Base-by-base conservation (phyloP, 768 basidiomycete species). In the Suillus placidus region DNA sequence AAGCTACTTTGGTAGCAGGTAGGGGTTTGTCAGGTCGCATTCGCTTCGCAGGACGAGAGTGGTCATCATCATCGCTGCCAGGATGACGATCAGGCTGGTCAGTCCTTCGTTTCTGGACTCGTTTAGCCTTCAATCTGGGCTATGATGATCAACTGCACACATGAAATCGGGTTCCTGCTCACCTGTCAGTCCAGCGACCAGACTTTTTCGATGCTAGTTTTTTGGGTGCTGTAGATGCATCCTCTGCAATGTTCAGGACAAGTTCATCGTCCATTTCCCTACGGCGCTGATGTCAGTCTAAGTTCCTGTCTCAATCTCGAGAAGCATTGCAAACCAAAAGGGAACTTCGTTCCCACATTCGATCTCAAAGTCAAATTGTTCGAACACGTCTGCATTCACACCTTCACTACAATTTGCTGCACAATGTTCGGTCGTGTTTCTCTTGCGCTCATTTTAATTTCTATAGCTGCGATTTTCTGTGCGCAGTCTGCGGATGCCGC, bases 181-280 rank as follows among this genome's bases (percentile, higher is more conserved):
- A 91, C 92, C 94, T 85, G 73, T 92, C 90, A 14, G 88, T 91
- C 90, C 91, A 92, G 77, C 89, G 81, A 14, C 89, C 88, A 30
- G 87, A 87, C 71, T 88, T 90, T 66, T 83, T 84, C 14, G 66
- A 70, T 0, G 54, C 58, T 5, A 65, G 51, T 62, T 79, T 79
- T 26, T 67, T 79, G 23, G 77, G 69, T 42, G 70, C 7, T 30
- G 66, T 64, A 16, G 71, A 64, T 58, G 77, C 70, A 61, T 85
- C 82, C 2, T 77, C 73, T 30, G 84, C 84, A 66, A 94, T 82
- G 74, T 94, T 93, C 66, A 94, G 83, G 42, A 94, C 84, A 58
- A 94, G 82, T 60, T 81, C 90, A 76, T 91, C 89, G 78, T 92
- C 90, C 88, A 90, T 89, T 23, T 38, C 34, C 35, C 26, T 37